A percentile compares a stretch with the other conserved stretches of the same genome.
Evolutionary conservation across 352 stramenopile species (phyloP).

Genomic region (Globisporangium uncinulatum): DNA sequence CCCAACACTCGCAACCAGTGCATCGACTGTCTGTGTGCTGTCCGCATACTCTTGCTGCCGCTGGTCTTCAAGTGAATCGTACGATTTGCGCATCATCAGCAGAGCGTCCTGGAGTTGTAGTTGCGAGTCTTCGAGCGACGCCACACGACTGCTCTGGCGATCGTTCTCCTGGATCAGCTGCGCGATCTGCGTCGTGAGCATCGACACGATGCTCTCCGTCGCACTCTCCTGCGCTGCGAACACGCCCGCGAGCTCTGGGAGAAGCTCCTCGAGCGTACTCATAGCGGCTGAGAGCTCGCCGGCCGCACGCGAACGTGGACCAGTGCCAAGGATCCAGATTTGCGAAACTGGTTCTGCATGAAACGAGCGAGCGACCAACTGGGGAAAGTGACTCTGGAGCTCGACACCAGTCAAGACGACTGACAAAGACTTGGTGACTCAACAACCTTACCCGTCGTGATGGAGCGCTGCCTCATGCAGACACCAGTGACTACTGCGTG

Average conservation of each 20-base stretch:
- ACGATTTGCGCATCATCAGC: constrained; percentile 15
- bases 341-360: neutral
- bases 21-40: constrained; percentile 3
- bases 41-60: constrained; percentile 5
- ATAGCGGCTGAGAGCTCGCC: constrained; percentile 16
- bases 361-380: too few relatives aligned
- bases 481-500: too few relatives aligned
- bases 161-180: constrained; percentile 33
- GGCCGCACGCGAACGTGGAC: too few relatives aligned
- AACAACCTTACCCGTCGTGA: too few relatives aligned
- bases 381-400: too few relatives aligned
- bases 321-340: neutral
- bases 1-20: neutral
- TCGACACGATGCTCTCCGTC: constrained; percentile 40
- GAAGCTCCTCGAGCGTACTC: constrained; percentile 55
- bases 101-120: constrained; percentile 19
- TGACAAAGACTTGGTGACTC: too few relatives aligned
- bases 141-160: constrained; percentile 23
- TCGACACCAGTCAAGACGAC: too few relatives aligned
- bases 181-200: constrained; percentile 50
- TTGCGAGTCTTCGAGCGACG: constrained; percentile 31
- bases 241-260: constrained; percentile 58
- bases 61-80: constrained; percentile 11
- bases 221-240: constrained; percentile 57
- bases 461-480: too few relatives aligned